Conservation (phyloP, 495 filamentous ascomycete species). For the Sphaerosporella brunnea region DNA sequence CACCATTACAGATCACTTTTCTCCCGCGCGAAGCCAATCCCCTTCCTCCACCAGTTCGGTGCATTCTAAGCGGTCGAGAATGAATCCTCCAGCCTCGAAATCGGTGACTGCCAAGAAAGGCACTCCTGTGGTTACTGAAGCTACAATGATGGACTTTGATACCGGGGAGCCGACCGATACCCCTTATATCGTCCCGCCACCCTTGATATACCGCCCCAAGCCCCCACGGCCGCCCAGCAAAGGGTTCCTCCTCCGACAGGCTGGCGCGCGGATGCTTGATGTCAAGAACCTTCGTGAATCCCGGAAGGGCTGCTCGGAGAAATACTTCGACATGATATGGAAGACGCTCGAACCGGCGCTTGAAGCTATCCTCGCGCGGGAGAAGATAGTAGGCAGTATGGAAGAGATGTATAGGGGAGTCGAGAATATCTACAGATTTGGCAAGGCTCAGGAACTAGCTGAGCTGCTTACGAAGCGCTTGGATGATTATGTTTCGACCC, state of each 20-base stretch:
- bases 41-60: neutral
- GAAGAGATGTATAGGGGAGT: conserved; percentile 80
- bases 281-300: conserved; percentile 67
- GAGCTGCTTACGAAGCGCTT: conserved; percentile 44
- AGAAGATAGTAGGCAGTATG: conserved; percentile 45
- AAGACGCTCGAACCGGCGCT: conserved; percentile 54
- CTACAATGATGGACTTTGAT: conserved; percentile 19
- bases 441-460: conserved; percentile 45
- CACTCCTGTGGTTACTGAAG: conserved; percentile 14
- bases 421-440: conserved; percentile 73
- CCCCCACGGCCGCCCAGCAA: too few relatives aligned
- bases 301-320: conserved; percentile 39
- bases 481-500: conserved; percentile 40
- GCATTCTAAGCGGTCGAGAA: conserved; percentile 18
- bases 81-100: conserved; percentile 12
- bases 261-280: conserved; percentile 43
- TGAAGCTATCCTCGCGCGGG: conserved; percentile 46
- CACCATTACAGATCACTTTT: conserved; percentile 22
- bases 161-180: too few relatives aligned
- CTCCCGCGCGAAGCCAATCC: neutral
- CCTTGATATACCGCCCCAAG: too few relatives aligned
- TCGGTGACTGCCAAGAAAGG: neutral
- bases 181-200: too few relatives aligned
- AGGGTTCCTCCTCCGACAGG: conserved; percentile 12
- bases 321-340: conserved; percentile 58